Evolutionary conservation across 1,284 basidiomycete species (phyloP), one percentile per base, ranked within the genome.

Genomic region (Rhodotorula sp.): DNA sequence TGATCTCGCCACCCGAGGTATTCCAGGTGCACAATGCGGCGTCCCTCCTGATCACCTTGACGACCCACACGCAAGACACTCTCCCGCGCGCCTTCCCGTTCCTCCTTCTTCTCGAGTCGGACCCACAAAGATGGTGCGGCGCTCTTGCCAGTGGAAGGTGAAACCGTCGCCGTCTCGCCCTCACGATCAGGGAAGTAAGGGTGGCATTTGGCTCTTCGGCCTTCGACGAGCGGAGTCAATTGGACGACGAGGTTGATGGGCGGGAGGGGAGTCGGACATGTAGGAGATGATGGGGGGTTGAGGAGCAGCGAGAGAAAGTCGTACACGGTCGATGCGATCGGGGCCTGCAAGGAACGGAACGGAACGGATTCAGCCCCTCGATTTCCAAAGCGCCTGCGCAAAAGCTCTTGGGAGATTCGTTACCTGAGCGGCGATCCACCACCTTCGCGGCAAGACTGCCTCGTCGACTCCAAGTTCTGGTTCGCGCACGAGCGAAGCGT

Each of bases 401-500:
- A 50, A 23, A 23, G 49, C 49, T 18, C 19, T 49, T 50, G 49
- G n/a, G 23, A 56, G 38, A 38, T 43, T 43, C 47, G 56, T 49
- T 52, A 78, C 80, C 79, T 93, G 91, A 1, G 89, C 85, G 15
- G 91, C 91, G 68, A 93, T 89, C 89, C 90, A 91, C 86, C 87
- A 88, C 77, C 87, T 89, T 21, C 62, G 28, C 49, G 68, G 47
- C 34, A 58, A 54, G 8, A 61, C n/a, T 5, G 45, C n/a, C 5
- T 62, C 48, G 31, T 49, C 23, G 23, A 72, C 26, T 31, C 84
- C 85, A 2, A 92, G 89, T 64, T 83, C 85, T 43, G 84, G 81
- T 78, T 93, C 91, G 55, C 85, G 83, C 23, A 92, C 87, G 89
- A 90, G 92, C 77, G 86, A 90, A n/a, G 89, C 91, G 77, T 93